Evolutionary conservation across 495 filamentous ascomycete species (phyloP).

Genomic region (Cryomyces antarcticus): DNA sequence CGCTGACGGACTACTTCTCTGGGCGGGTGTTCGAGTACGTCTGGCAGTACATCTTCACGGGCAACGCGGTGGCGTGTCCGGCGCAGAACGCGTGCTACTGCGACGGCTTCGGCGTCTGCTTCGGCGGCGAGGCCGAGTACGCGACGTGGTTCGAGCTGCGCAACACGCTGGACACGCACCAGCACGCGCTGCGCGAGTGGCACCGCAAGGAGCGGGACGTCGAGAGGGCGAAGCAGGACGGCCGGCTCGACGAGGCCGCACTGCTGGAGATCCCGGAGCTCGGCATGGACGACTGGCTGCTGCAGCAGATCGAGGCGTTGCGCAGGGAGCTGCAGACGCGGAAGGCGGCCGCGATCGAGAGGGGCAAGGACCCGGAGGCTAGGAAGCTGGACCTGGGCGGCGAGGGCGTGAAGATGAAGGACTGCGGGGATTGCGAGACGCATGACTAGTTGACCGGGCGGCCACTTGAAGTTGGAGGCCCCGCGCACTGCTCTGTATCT

Average conservation of each 20-base stretch:
- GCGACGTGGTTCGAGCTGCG: conserved; percentile 25
- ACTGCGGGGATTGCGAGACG: conserved; percentile 11
- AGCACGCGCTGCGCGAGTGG: conserved; percentile 30
- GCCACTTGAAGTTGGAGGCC: too few relatives aligned
- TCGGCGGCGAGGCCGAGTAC: conserved; percentile 37
- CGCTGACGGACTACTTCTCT: conserved; percentile 41
- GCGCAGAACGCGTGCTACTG: conserved; percentile 53
- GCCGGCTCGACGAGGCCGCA: conserved; percentile 17
- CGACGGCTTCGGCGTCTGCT: conserved; percentile 61
- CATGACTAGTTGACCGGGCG: too few relatives aligned
- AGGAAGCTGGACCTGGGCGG: conserved; percentile 32
- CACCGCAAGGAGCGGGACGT: conserved; percentile 16
- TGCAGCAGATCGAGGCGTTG: conserved; percentile 18
- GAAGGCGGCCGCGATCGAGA: conserved; percentile 25
- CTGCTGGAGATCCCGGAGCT: conserved; percentile 22
- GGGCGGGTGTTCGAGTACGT: conserved; percentile 60
- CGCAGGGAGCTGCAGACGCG: conserved; percentile 19
- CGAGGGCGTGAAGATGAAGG: conserved; percentile 32
- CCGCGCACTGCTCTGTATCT: too few relatives aligned
- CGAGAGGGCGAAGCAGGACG: conserved; percentile 13
- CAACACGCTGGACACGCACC: conserved; percentile 20
- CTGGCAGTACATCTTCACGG: conserved; percentile 51
- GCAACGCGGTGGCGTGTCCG: conserved; percentile 35
- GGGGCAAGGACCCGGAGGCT: conserved; percentile 29
- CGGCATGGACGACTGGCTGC: conserved; percentile 15